These are phyloP conservation scores for Herpetomonas muscarum DNA, from an alignment of 208 protist species.

Conservation along the genomic window DNA sequence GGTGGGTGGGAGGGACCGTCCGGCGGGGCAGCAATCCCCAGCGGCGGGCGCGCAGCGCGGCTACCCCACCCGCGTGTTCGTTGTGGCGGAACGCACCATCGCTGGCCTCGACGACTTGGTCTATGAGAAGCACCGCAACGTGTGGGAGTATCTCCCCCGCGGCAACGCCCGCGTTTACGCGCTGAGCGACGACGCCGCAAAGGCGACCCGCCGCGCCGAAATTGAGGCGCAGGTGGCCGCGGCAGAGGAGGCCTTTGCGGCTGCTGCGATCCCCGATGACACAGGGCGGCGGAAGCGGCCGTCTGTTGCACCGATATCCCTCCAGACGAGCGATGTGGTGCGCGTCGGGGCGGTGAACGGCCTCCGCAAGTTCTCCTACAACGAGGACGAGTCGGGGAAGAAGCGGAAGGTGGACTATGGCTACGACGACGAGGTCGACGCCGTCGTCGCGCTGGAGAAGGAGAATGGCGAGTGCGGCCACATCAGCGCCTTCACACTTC, in stretches of 20 bases:
- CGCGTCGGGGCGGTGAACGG: conserved; percentile 39
- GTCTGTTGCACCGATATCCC: neutral
- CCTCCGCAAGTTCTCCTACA: conserved; percentile 62
- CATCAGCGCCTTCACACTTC: conserved; percentile 32
- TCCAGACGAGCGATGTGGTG: neutral
- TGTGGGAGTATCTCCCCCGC: conserved; percentile 59
- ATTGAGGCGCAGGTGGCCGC: too few species aligned
- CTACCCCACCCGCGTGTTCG: conserved; percentile 4
- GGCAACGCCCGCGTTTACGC: conserved; percentile 49
- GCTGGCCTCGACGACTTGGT: conserved; percentile 47
- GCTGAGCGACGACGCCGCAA: neutral
- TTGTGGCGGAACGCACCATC: conserved; percentile 53
- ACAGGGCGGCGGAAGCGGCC: too few species aligned
- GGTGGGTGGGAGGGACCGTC: neutral
- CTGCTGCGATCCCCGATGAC: too few species aligned
- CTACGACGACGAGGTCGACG: conserved; percentile 19
- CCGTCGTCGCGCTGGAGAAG: conserved; percentile 41
- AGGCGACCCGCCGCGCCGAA: too few species aligned
- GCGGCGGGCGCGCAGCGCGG: neutral
- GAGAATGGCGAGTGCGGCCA: conserved; percentile 60
- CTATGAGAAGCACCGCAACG: conserved; percentile 33
- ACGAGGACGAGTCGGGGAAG: conserved; percentile 3
- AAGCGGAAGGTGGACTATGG: conserved; percentile 13
- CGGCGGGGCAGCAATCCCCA: neutral
- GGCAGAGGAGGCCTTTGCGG: too few species aligned